Conservation (phyloP, 805 yeast genomes). For the Metschnikowia continentalis region DNA sequence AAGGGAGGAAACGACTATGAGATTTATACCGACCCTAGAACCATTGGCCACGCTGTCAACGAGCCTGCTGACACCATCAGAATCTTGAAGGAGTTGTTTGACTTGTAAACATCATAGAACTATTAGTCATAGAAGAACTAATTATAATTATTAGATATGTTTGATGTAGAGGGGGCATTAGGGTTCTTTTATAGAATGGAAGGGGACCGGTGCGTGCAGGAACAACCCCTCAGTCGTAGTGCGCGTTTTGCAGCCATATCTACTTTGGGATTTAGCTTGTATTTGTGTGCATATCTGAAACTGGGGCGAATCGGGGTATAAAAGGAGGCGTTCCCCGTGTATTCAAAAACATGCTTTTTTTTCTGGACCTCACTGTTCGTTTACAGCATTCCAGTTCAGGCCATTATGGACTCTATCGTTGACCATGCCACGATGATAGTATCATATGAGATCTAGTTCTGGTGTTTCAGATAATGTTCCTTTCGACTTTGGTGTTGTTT, state of each 20-base stretch:
- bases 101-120: conserved; percentile 30
- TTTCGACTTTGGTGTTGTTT: too few species aligned
- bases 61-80: conserved; percentile 85
- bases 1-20: conserved; percentile 98
- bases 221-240: too few species aligned
- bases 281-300: conserved; percentile 2
- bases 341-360: not conserved
- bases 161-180: too few species aligned
- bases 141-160: not conserved
- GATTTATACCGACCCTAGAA: conserved; percentile 87
- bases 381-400: too few species aligned
- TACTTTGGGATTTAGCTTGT: not conserved
- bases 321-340: not conserved
- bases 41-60: conserved; percentile 91
- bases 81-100: conserved; percentile 79
- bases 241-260: not conserved
- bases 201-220: too few species aligned
- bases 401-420: too few species aligned
- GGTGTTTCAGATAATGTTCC: too few species aligned
- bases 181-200: too few species aligned
- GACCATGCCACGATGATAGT: too few species aligned
- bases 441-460: too few species aligned
- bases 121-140: not conserved
- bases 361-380: too few species aligned
- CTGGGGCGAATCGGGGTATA: not conserved